A percentile compares a stretch with the other conserved stretches of the same genome.
These are phyloP conservation scores for Cadophora malorum DNA, from an alignment of 2,329 filamentous ascomycete species.

Conservation along the genomic window DNA sequence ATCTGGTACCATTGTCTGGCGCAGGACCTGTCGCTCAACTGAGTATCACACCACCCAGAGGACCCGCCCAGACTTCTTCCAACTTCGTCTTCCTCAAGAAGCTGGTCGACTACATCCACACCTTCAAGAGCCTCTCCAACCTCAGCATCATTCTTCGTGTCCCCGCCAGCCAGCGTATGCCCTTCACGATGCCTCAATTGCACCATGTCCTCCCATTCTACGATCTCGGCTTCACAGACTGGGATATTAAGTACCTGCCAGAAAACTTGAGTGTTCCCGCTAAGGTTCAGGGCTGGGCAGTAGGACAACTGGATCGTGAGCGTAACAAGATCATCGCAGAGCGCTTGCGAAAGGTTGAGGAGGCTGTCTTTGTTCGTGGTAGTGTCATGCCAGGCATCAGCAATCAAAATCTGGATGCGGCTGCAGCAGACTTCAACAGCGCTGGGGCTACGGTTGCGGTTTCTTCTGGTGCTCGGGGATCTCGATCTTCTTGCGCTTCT, in stretches of 20 bases:
- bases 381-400: slow-evolving; percentile 20
- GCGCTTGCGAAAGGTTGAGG: slow-evolving; percentile 19
- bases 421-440: slow-evolving; percentile 1
- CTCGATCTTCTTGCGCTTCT: neutral
- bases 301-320: slow-evolving; percentile 21
- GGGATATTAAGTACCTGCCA: slow-evolving; percentile 35
- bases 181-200: slow-evolving; percentile 28
- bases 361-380: slow-evolving; percentile 16
- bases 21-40: slow-evolving; percentile 12
- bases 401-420: slow-evolving; percentile 8
- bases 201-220: slow-evolving; percentile 40
- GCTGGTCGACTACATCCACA: slow-evolving; percentile 17
- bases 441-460: neutral
- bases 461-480: neutral
- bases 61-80: neutral
- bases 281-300: slow-evolving; percentile 20
- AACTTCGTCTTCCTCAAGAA: slow-evolving; percentile 19
- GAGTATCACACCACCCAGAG: slow-evolving; percentile 2
- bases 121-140: slow-evolving; percentile 11
- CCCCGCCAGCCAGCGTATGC: slow-evolving; percentile 19
- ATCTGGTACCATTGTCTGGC: neutral
- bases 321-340: slow-evolving; percentile 22
- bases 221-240: slow-evolving; percentile 36
- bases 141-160: slow-evolving; percentile 18
- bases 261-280: slow-evolving; percentile 25